Percentiles rank a stretch among this genome's conserved stretches.
phyloP scores from a whole-genome alignment of 129 eudicot species.

The Daucus carota region DH1_v3.0 NC_030381.2:26102001-26102500 shows the following conservation, averaged over 20 bases:
- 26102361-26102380: rapidly evolving
- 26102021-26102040: background rate
- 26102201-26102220: background rate
- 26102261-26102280: background rate
- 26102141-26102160: background rate
- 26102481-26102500: background rate
- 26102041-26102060: rapidly evolving
- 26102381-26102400: rapidly evolving
- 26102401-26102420: background rate
- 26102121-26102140: background rate
- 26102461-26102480: background rate
- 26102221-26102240: background rate
- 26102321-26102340: background rate
- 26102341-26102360: rapidly evolving
- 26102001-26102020: background rate
- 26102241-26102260: background rate
- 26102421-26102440: background rate
- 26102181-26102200: background rate
- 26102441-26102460: rapidly evolving
- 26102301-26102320: background rate
- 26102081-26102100: no score
- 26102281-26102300: background rate
- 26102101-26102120: no score
- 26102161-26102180: background rate
- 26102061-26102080: background rate